Evolutionary conservation across 2,329 filamentous ascomycete genomes (phyloP).

Genomic region (Fusarium sp.): DNA sequence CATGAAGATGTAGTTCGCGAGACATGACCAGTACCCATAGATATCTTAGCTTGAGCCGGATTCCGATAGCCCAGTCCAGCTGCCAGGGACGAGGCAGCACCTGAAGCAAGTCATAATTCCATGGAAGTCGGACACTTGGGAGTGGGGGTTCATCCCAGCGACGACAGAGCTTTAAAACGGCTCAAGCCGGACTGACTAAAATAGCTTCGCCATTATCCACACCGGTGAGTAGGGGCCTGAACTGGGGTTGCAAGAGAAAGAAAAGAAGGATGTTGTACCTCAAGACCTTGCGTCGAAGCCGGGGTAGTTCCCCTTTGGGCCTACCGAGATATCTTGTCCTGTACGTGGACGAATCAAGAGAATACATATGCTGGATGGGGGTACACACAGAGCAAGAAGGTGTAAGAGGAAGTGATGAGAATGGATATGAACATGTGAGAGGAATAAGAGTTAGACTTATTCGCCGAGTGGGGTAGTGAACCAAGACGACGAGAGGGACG

Average conservation of each 20-base stretch:
- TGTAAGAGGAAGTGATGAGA: constrained; percentile 27
- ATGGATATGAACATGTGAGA: constrained; percentile 23
- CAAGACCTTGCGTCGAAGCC: constrained; percentile 13
- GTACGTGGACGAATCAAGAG: constrained; percentile 37
- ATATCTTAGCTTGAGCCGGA: background rate
- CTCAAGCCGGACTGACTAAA: constrained; percentile 22
- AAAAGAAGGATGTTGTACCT: constrained; percentile 12
- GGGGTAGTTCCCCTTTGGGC: constrained; percentile 20
- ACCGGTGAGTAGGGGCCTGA: constrained; percentile 37
- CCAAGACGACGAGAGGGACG: constrained; percentile 12
- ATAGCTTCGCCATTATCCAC: constrained; percentile 29
- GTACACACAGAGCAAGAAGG: constrained; percentile 21
- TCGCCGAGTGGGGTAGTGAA: constrained; percentile 23
- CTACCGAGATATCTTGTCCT: constrained; percentile 16
- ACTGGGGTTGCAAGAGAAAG: constrained; percentile 14
- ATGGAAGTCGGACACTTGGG: constrained; percentile 9
- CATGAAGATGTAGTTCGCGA: constrained; percentile 6
- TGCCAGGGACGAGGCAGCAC: constrained; percentile 28
- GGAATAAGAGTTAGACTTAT: constrained; percentile 7
- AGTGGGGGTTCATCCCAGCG: constrained; percentile 29
- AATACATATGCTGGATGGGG: constrained; percentile 16
- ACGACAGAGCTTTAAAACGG: constrained; percentile 4
- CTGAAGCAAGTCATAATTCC: constrained; percentile 17
- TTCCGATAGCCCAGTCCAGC: constrained; percentile 9
- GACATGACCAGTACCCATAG: background rate